Conservation (phyloP, 495 filamentous ascomycete genomes). For the Letharia columbiana region DNA sequence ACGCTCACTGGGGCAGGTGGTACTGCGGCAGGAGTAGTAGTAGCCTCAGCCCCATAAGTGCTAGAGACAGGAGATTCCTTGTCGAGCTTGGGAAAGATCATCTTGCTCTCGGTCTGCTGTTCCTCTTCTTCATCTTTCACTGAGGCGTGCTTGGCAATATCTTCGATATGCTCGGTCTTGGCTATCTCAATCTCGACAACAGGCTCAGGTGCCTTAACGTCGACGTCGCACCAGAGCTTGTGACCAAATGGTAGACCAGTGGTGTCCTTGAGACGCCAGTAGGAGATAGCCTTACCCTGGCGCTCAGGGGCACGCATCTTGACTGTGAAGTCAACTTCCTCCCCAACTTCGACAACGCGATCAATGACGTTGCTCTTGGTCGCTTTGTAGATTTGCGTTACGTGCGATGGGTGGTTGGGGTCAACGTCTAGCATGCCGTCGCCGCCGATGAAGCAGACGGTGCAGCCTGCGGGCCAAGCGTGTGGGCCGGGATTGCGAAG, state of each 20-base stretch:
- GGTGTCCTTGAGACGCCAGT: slow-evolving; percentile 86
- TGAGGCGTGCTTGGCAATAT: slow-evolving; percentile 26
- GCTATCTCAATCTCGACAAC: slow-evolving; percentile 25
- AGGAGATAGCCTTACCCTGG: slow-evolving; percentile 71
- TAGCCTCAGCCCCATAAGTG: slow-evolving; percentile 50
- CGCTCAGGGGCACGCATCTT: slow-evolving; percentile 69
- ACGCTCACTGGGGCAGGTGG: slow-evolving; percentile 35
- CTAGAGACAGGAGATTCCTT: slow-evolving; percentile 85
- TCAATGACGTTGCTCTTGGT: slow-evolving; percentile 74
- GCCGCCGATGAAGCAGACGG: slow-evolving; percentile 83
- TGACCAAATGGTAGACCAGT: slow-evolving; percentile 82
- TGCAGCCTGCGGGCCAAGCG: slow-evolving; percentile 81
- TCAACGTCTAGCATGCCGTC: slow-evolving; percentile 92
- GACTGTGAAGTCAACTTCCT: slow-evolving; percentile 74
- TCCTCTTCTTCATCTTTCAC: slow-evolving; percentile 26
- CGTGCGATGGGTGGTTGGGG: slow-evolving; percentile 62
- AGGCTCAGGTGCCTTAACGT: slow-evolving; percentile 43
- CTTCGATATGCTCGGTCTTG: slow-evolving; percentile 26
- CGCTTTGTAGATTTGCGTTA: slow-evolving; percentile 59
- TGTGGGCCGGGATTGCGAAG: slow-evolving; percentile 72
- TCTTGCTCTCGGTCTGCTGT: slow-evolving; percentile 47
- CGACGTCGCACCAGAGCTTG: slow-evolving; percentile 89
- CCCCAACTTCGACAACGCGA: slow-evolving; percentile 57
- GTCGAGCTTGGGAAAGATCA: slow-evolving; percentile 96
- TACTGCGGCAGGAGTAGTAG: slow-evolving; percentile 25